Conservation (phyloP, 208 protist genomes). For the Trypanosoma avium region DNA sequence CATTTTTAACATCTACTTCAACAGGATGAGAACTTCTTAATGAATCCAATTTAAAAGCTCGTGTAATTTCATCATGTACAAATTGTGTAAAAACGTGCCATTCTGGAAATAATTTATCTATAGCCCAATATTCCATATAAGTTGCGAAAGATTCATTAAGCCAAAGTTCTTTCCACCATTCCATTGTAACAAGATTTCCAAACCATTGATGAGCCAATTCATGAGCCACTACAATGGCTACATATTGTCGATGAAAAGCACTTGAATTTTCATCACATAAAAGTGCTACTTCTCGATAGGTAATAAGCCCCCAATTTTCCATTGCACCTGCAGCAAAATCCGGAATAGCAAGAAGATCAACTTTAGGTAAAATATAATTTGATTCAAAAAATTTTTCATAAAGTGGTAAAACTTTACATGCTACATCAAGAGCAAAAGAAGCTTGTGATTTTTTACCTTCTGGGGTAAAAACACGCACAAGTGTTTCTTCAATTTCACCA, state of each 20-base stretch:
- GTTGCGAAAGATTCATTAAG: constrained; percentile 97
- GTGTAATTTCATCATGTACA: constrained; percentile 58
- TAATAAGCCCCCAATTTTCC: constrained; percentile 98
- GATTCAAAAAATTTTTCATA: constrained; percentile 86
- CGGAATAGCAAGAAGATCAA: constrained; percentile 95
- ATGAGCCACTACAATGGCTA: constrained; percentile 90
- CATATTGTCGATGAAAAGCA: constrained; percentile 44
- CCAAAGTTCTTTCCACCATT: constrained; percentile 98
- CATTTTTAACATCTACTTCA: constrained; percentile 80
- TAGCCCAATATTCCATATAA: constrained; percentile 78
- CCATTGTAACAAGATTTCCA: constrained; percentile 98
- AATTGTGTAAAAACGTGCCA: constrained; percentile 82
- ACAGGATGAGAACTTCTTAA: constrained; percentile 90
- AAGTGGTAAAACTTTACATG: constrained; percentile 56
- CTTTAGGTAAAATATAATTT: constrained; percentile 93
- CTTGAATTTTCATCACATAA: constrained; percentile 57
- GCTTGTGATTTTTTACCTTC: constrained; percentile 46
- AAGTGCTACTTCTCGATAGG: constrained; percentile 90
- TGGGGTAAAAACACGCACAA: constrained; percentile 58
- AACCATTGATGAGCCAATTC: constrained; percentile 98
- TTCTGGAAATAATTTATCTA: constrained; percentile 79
- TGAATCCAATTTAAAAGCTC: constrained; percentile 82
- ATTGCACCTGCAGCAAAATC: constrained; percentile 96
- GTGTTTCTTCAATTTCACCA: constrained; percentile 18
- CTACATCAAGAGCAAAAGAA: constrained; percentile 81